Conservation (phyloP, 2,329 filamentous ascomycete species). For the Sporothrix phasma region DNA sequence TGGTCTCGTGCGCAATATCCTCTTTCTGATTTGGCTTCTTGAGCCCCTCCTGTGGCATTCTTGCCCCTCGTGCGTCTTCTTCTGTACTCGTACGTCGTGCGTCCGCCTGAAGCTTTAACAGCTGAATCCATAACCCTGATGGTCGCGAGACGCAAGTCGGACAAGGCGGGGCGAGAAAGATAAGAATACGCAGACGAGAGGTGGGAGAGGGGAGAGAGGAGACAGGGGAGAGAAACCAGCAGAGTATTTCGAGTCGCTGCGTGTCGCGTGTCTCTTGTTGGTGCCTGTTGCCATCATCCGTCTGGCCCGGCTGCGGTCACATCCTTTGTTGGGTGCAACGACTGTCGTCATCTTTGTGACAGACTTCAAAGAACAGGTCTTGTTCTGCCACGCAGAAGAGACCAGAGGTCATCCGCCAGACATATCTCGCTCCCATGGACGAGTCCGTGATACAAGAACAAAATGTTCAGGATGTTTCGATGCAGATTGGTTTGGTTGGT, state of each 20-base stretch:
- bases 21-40: constrained; percentile 3
- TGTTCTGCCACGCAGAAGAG: background rate
- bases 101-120: too few relatives aligned
- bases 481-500: background rate
- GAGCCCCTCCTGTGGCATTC: background rate
- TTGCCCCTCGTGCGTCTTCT: background rate
- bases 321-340: background rate
- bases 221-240: too few relatives aligned
- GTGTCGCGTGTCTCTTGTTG: background rate
- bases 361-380: background rate
- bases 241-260: too few relatives aligned
- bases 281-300: too few relatives aligned
- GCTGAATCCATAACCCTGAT: constrained; percentile 1
- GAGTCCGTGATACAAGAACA: too few relatives aligned
- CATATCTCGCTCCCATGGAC: too few relatives aligned
- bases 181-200: background rate
- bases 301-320: background rate
- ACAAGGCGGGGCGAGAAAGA: background rate
- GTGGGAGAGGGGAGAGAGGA: too few relatives aligned
- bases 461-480: background rate
- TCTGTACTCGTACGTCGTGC: background rate
- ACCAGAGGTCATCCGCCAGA: background rate
- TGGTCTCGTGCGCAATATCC: constrained; percentile 7
- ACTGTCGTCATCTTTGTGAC: background rate
- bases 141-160: background rate